phyloP scores from a whole-genome alignment of 306 rosid genomes.

The Trichosanthes cucumerina region DNA sequence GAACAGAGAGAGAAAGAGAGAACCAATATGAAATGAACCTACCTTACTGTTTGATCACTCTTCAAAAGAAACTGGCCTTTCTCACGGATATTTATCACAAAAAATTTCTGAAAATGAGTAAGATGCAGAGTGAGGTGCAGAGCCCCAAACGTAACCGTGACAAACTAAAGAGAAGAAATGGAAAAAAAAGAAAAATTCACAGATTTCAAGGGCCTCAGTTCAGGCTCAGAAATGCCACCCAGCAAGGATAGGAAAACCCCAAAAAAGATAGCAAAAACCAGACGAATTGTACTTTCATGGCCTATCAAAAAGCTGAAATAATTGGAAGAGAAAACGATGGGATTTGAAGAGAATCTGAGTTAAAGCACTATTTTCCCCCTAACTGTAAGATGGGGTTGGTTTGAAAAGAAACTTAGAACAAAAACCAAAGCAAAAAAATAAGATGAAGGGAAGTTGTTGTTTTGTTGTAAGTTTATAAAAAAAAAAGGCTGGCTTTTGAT shows the following conservation, averaged over 20 bases:
- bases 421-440: background rate
- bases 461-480: background rate
- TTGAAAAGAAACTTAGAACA: slow-evolving; percentile 16
- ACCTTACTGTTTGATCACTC: slow-evolving; percentile 40
- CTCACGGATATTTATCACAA: slow-evolving; percentile 10
- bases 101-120: slow-evolving; percentile 26
- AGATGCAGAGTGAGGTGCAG: slow-evolving; percentile 16
- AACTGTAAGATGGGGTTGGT: slow-evolving; percentile 8
- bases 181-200: slow-evolving; percentile 33
- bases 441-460: slow-evolving; percentile 5
- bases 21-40: slow-evolving; percentile 71
- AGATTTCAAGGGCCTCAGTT: slow-evolving; percentile 31
- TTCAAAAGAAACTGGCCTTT: slow-evolving; percentile 22
- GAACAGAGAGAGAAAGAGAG: slow-evolving; percentile 31
- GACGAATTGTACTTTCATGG: slow-evolving; percentile 3
- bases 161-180: slow-evolving; percentile 1
- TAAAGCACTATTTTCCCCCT: background rate
- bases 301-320: slow-evolving; percentile 13
- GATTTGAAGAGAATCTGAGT: slow-evolving; percentile 36
- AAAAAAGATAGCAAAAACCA: slow-evolving; percentile 28
- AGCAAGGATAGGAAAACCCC: slow-evolving; percentile 14
- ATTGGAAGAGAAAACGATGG: slow-evolving; percentile 29
- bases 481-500: slow-evolving; percentile 34
- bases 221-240: slow-evolving; percentile 26
- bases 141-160: slow-evolving; percentile 28